A percentile compares a stretch with the other conserved stretches of the same genome.
Evolutionary conservation across 805 yeast species (phyloP).

Genomic region (Starmerella khaoyaiensis): DNA sequence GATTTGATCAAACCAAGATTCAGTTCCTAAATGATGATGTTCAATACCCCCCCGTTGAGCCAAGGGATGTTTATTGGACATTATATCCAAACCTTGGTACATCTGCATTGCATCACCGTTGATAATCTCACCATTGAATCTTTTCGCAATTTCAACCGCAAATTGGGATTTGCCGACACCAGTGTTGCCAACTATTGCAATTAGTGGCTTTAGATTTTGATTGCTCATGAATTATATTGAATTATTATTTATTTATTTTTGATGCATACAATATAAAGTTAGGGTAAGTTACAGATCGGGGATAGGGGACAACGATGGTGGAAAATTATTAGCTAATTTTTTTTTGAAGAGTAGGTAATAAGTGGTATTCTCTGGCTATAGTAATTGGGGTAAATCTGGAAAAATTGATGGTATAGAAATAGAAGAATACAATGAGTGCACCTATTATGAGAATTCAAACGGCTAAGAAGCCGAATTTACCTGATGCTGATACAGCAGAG

Average conservation of each 20-base stretch:
- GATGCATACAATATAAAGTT: not conserved
- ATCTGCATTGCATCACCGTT: slow-evolving; percentile 98
- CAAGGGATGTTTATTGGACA: slow-evolving; percentile 86
- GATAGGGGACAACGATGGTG: not conserved
- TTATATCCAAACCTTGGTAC: slow-evolving; percentile 55
- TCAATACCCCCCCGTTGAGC: slow-evolving; percentile 58
- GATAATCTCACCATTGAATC: slow-evolving; percentile 73
- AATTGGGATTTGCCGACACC: slow-evolving; percentile 93
- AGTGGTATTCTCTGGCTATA: no score
- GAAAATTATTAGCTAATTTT: not conserved
- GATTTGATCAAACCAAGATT: slow-evolving; percentile 54
- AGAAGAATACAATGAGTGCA: slow-evolving; percentile 22
- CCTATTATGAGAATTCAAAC: slow-evolving; percentile 17
- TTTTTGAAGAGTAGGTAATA: not conserved
- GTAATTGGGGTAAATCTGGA: no score
- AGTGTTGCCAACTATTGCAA: slow-evolving; percentile 79
- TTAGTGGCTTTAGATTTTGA: slow-evolving; percentile 29
- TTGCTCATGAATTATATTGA: not conserved
- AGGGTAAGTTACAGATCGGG: not conserved
- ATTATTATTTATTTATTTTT: no score
- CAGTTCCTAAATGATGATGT: slow-evolving; percentile 82
- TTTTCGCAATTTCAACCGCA: slow-evolving; percentile 63
- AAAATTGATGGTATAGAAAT: no score
- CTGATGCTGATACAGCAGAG: slow-evolving; percentile 34
- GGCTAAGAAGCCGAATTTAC: slow-evolving; percentile 18